Evolutionary conservation across 371 early-diverging fungal genomes (phyloP), one percentile per base, ranked within the genome.

Genomic region (Saksenaea oblongispora): DNA sequence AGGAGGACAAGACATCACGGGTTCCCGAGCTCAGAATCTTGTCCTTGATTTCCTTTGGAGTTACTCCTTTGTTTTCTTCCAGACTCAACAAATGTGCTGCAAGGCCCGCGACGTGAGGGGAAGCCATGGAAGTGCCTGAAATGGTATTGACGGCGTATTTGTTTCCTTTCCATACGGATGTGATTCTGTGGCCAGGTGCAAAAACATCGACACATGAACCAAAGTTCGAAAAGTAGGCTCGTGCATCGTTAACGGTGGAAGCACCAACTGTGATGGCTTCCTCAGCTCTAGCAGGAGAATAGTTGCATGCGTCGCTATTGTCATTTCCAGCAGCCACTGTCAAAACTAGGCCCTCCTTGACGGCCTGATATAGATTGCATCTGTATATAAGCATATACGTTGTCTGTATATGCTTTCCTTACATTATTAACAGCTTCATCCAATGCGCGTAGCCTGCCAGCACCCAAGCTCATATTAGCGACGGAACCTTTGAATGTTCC

Each of bases 261-360:
- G 97, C 96, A 17, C 97, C 99, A n/a, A 98, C 98, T 14, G 99
- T 98, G 68, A 99, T 85, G 31, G 96, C 97, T 44, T 83, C 73
- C 63, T 88, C 84, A 26, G 94, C 88, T 27, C 90, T 88, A 47
- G 95, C 96, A 17, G 99, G 99, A 9, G 96, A 95, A 75, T 88
- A 93, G 59, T 87, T 75, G 86, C 99, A 99, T 10, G 99, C 99
- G 70, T 96, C 90, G 24, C 82, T 72, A 76, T 91, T 87, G 71
- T 94, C 93, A 85, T 99, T 99, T 28, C 99, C 99, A 17, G 99
- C 99, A 54, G 99, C 99, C 18, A 96, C 96, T 15, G 94, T 92
- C 82, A 97, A 95, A 76, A 87, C 78, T 34, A 98, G 82, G 63
- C 96, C 95, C 24, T 78, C 75, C 11, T 83, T 71, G 54, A 94